These are phyloP conservation scores for Emydomyces testavorans DNA, from an alignment of 2,329 filamentous ascomycete species.

Conservation along the genomic window DNA sequence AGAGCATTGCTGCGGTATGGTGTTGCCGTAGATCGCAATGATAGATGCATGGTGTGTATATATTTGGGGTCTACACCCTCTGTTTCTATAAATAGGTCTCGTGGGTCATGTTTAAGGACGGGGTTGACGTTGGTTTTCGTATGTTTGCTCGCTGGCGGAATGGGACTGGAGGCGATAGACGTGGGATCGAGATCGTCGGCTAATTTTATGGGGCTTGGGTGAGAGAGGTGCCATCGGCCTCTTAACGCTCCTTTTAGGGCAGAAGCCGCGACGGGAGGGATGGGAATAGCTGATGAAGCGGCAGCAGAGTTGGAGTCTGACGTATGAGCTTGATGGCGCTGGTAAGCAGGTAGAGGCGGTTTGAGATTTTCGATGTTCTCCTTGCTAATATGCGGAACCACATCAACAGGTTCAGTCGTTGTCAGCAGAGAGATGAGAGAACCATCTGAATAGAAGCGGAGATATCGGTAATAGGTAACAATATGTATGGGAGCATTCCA, in stretches of 20 bases:
- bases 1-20: conserved; percentile 29
- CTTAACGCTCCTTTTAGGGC: conserved; percentile 58
- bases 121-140: conserved; percentile 1
- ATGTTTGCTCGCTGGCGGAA: conserved; percentile 15
- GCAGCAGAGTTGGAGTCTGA: conserved; percentile 30
- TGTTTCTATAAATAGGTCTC: conserved; percentile 71
- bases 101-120: conserved; percentile 23
- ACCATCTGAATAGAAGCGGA: conserved; percentile 88
- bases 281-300: conserved; percentile 21
- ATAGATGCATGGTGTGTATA: conserved; percentile 69
- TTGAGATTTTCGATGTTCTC: conserved; percentile 47
- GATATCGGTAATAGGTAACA: conserved; percentile 94
- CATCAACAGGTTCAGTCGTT: conserved; percentile 69
- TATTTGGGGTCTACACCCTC: conserved; percentile 72
- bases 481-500: conserved; percentile 77
- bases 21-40: conserved; percentile 48
- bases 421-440: conserved; percentile 69
- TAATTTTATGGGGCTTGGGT: conserved; percentile 16
- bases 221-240: conserved; percentile 55
- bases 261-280: conserved; percentile 32
- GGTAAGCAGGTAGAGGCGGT: conserved; percentile 22
- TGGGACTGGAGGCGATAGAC: conserved; percentile 21
- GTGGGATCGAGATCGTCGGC: conserved; percentile 13
- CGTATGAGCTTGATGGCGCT: conserved; percentile 31
- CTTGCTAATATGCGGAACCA: conserved; percentile 70